Percentiles rank a stretch among this genome's conserved stretches.
Evolutionary conservation across 805 yeast species (phyloP).

Genomic region (Kodamaea leandrae): DNA sequence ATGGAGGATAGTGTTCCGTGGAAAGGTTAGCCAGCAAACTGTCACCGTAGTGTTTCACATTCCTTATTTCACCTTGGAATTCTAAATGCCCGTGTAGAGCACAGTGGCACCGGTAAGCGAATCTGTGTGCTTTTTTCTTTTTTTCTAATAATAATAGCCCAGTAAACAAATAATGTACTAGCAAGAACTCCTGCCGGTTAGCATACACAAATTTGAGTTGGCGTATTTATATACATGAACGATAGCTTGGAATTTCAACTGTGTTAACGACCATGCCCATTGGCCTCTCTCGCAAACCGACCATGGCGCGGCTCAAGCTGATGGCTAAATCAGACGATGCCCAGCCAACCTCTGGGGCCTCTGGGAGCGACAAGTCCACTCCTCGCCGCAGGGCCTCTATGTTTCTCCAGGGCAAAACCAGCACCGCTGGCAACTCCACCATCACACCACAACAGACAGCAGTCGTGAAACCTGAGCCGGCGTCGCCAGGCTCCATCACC

Average conservation of each 20-base stretch:
- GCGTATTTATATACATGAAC: slow-evolving; percentile 2
- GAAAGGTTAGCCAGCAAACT: no score
- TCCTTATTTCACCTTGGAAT: no score
- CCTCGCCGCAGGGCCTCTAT: background rate
- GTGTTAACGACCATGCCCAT: background rate
- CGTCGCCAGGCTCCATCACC: background rate
- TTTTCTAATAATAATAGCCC: background rate
- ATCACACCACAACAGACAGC: background rate
- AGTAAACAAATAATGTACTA: slow-evolving; percentile 2
- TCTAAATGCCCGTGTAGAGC: no score
- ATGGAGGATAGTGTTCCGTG: no score
- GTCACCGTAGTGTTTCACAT: no score
- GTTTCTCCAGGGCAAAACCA: slow-evolving; percentile 3
- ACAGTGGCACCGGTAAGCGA: background rate
- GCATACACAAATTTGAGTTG: background rate
- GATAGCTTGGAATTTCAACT: background rate
- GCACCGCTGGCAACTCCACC: background rate
- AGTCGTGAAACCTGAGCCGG: background rate
- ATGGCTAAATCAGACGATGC: background rate
- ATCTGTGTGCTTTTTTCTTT: background rate
- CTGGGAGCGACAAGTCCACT: background rate
- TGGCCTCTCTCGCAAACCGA: slow-evolving; percentile 4
- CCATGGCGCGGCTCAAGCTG: slow-evolving; percentile 3
- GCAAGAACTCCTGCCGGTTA: slow-evolving; percentile 2
- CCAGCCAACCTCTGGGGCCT: background rate